phyloP scores from a whole-genome alignment of 2,329 filamentous ascomycete species.

The Penicillium sp. region DNA sequence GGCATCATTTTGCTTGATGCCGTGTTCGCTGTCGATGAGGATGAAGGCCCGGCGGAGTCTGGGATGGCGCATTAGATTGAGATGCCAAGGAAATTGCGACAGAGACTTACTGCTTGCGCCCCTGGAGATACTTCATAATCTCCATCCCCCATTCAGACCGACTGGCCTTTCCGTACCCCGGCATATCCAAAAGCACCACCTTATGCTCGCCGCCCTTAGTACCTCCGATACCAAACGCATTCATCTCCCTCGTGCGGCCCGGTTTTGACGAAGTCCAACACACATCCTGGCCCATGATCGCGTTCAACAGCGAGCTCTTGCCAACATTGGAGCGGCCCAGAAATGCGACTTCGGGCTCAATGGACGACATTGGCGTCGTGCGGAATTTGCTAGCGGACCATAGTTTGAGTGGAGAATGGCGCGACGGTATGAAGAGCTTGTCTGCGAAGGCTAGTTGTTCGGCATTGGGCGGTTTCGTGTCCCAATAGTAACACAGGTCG shows the following conservation, averaged over 20 bases:
- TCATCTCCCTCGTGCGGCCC: slow-evolving; percentile 64
- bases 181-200: slow-evolving; percentile 67
- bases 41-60: slow-evolving; percentile 62
- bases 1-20: slow-evolving; percentile 60
- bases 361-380: slow-evolving; percentile 52
- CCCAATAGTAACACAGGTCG: slow-evolving; percentile 50
- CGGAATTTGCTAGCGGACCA: slow-evolving; percentile 62
- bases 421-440: slow-evolving; percentile 46
- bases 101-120: slow-evolving; percentile 55
- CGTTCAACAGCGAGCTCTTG: slow-evolving; percentile 66
- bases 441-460: slow-evolving; percentile 47
- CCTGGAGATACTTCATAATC: slow-evolving; percentile 66
- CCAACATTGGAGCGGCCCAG: slow-evolving; percentile 70
- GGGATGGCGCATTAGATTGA: background rate
- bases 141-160: slow-evolving; percentile 62
- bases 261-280: slow-evolving; percentile 60
- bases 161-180: slow-evolving; percentile 66
- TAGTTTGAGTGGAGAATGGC: slow-evolving; percentile 54
- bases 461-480: slow-evolving; percentile 46
- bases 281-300: slow-evolving; percentile 53
- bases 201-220: slow-evolving; percentile 44
- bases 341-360: slow-evolving; percentile 63
- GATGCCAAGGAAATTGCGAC: background rate
- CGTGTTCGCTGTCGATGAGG: slow-evolving; percentile 62
- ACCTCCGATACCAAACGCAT: slow-evolving; percentile 62